Conservation (phyloP, 257 asterid genomes). For the Solanum paucissectum region DNA sequence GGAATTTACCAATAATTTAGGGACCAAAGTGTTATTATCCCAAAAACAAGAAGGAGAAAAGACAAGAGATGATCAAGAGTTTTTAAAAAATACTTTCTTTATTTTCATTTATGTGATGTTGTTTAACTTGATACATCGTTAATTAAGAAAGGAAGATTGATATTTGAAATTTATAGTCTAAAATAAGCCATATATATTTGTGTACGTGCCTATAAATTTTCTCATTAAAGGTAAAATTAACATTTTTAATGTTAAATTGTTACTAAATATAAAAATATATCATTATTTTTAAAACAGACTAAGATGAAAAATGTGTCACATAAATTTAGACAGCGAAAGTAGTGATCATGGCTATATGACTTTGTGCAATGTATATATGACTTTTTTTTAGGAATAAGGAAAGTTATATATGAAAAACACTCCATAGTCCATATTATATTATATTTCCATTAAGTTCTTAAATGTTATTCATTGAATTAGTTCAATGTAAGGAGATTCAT, state of each 20-base stretch:
- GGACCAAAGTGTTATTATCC: not conserved
- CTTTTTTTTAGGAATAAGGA: not conserved
- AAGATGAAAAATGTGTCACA: too few species aligned
- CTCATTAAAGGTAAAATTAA: too few species aligned
- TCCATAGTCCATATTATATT: not conserved
- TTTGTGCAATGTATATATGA: not conserved
- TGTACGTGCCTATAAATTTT: too few species aligned
- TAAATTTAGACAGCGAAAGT: fast-evolving
- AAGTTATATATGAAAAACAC: not conserved
- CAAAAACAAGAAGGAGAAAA: not conserved
- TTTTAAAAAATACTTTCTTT: not conserved
- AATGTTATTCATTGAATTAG: not conserved
- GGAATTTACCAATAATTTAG: not conserved
- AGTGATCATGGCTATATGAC: not conserved
- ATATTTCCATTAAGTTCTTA: not conserved
- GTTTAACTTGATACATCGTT: too few species aligned
- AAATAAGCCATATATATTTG: too few species aligned
- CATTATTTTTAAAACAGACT: fast-evolving
- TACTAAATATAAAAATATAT: too few species aligned
- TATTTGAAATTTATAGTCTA: too few species aligned
- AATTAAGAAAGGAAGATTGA: not conserved
- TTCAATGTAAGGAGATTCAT: not conserved
- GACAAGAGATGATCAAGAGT: not conserved
- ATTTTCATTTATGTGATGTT: not conserved
- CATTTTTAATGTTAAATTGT: not conserved